Base-by-base conservation (phyloP, 2,329 filamentous ascomycete species). In the Neofusicoccum sp. region DNA sequence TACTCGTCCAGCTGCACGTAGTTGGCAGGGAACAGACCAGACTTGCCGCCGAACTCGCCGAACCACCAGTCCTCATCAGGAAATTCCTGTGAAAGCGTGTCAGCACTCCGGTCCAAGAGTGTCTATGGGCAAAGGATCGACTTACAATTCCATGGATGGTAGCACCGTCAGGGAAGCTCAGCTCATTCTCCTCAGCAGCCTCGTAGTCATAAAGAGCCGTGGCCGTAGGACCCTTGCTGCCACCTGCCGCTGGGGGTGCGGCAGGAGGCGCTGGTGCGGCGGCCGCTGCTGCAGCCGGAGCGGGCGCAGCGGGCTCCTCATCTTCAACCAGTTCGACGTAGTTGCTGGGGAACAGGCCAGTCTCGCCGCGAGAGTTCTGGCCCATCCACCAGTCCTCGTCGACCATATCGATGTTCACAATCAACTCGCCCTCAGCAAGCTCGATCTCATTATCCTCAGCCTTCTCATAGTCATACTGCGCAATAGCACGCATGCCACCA, bases 311-410 rank as follows among this genome's bases (percentile, higher is more conserved):
- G 36, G 73, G 75, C n/a, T 73, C 71, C 26, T 84, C 83, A 26
- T 84, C 88, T 38, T 89, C 88, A 36, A 95, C 81, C 24, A 96
- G 75, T 74, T 96, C 92, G 58, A 99, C 93, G 67, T 99, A 99
- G 80, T 97, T 98, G 79, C 91, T 95, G 4, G 95, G 95, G 82
- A 99, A 98, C 36, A 99, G 82, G 49, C 95, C 95, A 62, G 82
- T 88, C 75, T 97, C 91, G 68, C 95, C 95, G 63, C 81, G 82
- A 24, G 83, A 79, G 78, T 98, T 99, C 66, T 89, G 90, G 44
- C 96, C 95, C 84, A 96, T 89, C 95, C 95, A 99, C 95, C 95
- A 99, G 73, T 99, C 93, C 56, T 96, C 89, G 68, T 98, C 95
- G 2, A 99, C 91, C 90, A 96, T 96, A 64, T 98, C 91, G 69